These are phyloP conservation scores for Pythium aquatile DNA, from an alignment of 352 stramenopile genomes.

Conservation along the genomic window DNA sequence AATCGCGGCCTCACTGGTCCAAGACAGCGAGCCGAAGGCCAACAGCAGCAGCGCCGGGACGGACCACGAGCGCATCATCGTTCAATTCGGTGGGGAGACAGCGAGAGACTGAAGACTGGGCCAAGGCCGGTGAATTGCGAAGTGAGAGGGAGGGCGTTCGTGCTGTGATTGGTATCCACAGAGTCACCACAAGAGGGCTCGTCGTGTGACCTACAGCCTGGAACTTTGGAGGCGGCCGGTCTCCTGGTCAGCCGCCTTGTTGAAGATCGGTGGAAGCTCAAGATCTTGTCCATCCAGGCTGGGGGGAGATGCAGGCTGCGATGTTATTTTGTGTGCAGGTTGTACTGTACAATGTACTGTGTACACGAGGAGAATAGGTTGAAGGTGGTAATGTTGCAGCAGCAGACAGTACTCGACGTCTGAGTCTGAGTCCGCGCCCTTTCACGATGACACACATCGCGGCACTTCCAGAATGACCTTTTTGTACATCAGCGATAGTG, in stretches of 20 bases:
- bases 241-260: background rate
- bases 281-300: background rate
- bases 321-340: no score
- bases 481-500: background rate
- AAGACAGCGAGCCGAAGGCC: conserved; percentile 1
- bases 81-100: background rate
- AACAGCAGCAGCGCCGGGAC: conserved; percentile 9
- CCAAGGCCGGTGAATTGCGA: background rate
- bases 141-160: background rate
- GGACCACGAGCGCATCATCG: conserved; percentile 22
- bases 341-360: no score
- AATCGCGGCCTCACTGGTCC: conserved; percentile 2
- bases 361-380: background rate
- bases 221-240: background rate
- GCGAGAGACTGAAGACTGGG: background rate
- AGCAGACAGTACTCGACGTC: background rate
- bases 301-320: no score
- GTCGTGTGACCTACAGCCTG: background rate
- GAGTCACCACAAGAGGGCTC: no score
- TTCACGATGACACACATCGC: background rate
- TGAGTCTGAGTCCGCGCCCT: background rate
- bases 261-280: background rate
- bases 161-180: no score
- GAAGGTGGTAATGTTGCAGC: background rate
- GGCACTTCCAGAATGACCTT: background rate